Base-by-base conservation (phyloP, 495 filamentous ascomycete species). In the Rusavskia elegans region DNA sequence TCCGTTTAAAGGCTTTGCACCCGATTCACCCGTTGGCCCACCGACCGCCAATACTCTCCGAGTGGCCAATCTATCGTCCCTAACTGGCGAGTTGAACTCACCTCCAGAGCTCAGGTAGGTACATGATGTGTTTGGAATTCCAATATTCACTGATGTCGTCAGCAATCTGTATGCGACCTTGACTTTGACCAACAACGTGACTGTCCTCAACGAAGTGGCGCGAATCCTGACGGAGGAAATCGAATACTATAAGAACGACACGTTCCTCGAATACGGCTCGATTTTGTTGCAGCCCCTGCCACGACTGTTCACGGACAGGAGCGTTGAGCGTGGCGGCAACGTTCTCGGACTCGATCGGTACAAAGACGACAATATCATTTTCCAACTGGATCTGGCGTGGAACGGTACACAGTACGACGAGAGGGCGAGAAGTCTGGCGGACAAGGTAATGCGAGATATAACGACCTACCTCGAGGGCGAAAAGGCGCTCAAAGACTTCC, bases 341-440 rank as follows among this genome's bases (percentile, higher is more conserved):
- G 30, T 48, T 11, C n/a, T 52, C n/a, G 53, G 40, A 17, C 40
- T 55, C 14, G 49, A 52, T 36, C 49, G 53, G 8, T 25, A 52
- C 17, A 9, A 6, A 1, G 49, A 48, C 19, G 46, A 55, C n/a
- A 42, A 45, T 4, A 17, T 55, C 40, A 2, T 55, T 3, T 55
- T 55, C 48, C 48, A 44, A 4, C 39, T 50, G 10, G 53, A 51
- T 25, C 5, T 51, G 23, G 17, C 55, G 11, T 66, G 63, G 64
- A 46, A 54, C 10, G 41, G 53, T 23, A 37, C 56, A 1, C 13
- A 59, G 14, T 36, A 57, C 10, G 58, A 67, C 36, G 54, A 41
- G 0, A n/a, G 9, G 10, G 49, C 64, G 14, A 21, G 53, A 14
- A 35, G 25, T 3, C 44, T 53, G 27, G 36, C 53, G 2, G 38